These are phyloP conservation scores for Lachancea mirantina DNA, from an alignment of 805 yeast genomes.

Conservation along the genomic window DNA sequence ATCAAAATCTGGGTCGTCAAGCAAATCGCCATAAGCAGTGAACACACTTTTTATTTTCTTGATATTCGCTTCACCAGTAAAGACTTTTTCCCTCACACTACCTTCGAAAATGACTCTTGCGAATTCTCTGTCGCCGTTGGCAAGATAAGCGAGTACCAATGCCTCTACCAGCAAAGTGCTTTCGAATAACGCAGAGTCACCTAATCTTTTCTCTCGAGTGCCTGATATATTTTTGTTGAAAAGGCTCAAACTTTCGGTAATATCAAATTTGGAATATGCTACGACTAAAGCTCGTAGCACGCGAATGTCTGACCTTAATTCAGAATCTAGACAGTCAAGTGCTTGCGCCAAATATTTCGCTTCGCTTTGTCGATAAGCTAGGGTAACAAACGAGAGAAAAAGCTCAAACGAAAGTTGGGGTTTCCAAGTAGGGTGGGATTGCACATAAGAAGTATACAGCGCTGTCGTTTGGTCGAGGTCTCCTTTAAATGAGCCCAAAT, in stretches of 20 bases:
- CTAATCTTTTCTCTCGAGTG: constrained; percentile 31
- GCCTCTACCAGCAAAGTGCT: constrained; percentile 42
- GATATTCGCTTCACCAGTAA: constrained; percentile 37
- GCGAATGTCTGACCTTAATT: no score
- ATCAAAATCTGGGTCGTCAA: constrained; percentile 36
- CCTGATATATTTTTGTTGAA: constrained; percentile 41
- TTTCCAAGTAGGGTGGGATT: no score
- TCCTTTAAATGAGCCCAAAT: no score
- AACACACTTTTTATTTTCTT: constrained; percentile 37
- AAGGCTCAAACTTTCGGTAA: constrained; percentile 35
- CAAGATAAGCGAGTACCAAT: constrained; percentile 37
- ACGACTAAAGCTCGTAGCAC: constrained; percentile 39
- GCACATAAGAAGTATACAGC: no score
- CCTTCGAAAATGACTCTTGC: constrained; percentile 46
- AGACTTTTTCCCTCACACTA: constrained; percentile 33
- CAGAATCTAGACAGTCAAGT: no score
- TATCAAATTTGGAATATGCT: constrained; percentile 34
- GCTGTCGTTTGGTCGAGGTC: no score
- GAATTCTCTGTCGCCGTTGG: constrained; percentile 45
- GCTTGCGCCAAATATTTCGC: no score
- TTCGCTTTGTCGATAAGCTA: no score
- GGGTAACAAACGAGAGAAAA: no score
- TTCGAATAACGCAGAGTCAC: constrained; percentile 29
- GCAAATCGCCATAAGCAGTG: constrained; percentile 46
- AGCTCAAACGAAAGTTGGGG: no score